A percentile compares a stretch with the other conserved stretches of the same genome.
phyloP scores from a whole-genome alignment of 106 monocot genomes.

The Acorus calamus region DNA sequence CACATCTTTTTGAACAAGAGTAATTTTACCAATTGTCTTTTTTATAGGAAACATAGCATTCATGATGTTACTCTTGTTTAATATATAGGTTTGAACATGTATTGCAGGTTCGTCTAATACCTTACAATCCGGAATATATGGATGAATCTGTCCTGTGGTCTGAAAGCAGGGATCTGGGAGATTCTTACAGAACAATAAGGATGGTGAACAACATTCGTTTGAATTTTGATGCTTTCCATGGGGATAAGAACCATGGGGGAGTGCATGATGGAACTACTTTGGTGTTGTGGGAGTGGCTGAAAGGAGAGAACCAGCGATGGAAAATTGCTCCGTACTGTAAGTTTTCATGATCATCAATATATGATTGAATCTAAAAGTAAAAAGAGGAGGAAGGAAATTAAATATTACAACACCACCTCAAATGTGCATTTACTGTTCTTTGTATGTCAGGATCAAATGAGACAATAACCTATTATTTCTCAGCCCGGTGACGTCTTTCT shows the following conservation, averaged over 20 bases:
- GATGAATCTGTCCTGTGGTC: conserved; percentile 26
- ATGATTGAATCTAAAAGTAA: no score
- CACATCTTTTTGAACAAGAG: no score
- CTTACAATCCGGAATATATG: conserved; percentile 14
- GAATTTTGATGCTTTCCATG: conserved; percentile 52
- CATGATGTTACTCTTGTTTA: no score
- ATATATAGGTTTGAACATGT: background rate
- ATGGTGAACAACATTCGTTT: conserved; percentile 46
- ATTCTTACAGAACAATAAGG: conserved; percentile 42
- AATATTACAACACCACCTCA: no score
- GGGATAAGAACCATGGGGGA: conserved; percentile 43
- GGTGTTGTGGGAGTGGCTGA: conserved; percentile 41
- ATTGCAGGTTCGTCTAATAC: conserved; percentile 15
- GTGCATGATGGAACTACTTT: conserved; percentile 42
- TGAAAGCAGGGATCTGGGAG: conserved; percentile 33
- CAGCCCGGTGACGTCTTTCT: no score
- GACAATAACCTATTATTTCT: no score
- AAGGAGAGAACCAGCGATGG: conserved; percentile 24
- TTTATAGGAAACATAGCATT: no score
- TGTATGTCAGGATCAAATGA: no score
- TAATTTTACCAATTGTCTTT: no score
- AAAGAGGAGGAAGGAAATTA: no score
- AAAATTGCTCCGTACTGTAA: conserved; percentile 20
- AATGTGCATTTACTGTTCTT: no score
- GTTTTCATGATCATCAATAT: background rate